Evolutionary conservation across 352 stramenopile species (phyloP), one percentile per base, ranked within the genome.

Genomic region (Phytophthora vignae): DNA sequence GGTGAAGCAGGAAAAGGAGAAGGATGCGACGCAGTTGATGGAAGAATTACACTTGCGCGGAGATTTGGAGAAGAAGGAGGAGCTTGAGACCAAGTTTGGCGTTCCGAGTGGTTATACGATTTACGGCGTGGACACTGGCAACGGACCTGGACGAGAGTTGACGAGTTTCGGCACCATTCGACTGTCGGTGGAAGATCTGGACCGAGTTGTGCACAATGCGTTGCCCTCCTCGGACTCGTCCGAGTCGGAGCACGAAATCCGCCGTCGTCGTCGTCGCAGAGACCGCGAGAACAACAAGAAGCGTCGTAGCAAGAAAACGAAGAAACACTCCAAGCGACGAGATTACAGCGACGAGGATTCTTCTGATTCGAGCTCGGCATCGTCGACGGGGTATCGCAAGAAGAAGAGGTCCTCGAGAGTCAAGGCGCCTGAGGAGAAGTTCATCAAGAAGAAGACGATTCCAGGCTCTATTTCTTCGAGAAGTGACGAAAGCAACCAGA

Each of bases 201-300:
- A 71, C 2, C 48, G 62, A 57, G 80, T 84, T 31, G 67, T 76
- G 8, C 67, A 81, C 7, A 76, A 87, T 14, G 77, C 76, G 1
- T 38, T 87, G 3, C 80, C 77, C 12, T 71, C 72, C 0, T 79
- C 73, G 1, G 72, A 83, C 27, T 78, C 76, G 25, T 87, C 80
- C 0, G 77, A 85, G 0, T 74, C 73, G 11, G 69, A 80, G 19
- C 53, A 78, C 31, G 67, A 73, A 19, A 52, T 14, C 25, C 57
- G 25, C 62, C n/a, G n/a, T n/a, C 71, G 44, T 3, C 55, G 38
- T 27, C 55, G 38, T 27, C 65, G 60, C 19, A 77, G 65, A 60
- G 21, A 54, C n/a, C 22, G 46, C 10, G 27, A 62, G 9, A 29
- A 67, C 15, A 60, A 50, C 27, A 67, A 64, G 21, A 21, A 25